phyloP scores from a whole-genome alignment of 2,329 filamentous ascomycete genomes.

The Neonectria faginata region DNA sequence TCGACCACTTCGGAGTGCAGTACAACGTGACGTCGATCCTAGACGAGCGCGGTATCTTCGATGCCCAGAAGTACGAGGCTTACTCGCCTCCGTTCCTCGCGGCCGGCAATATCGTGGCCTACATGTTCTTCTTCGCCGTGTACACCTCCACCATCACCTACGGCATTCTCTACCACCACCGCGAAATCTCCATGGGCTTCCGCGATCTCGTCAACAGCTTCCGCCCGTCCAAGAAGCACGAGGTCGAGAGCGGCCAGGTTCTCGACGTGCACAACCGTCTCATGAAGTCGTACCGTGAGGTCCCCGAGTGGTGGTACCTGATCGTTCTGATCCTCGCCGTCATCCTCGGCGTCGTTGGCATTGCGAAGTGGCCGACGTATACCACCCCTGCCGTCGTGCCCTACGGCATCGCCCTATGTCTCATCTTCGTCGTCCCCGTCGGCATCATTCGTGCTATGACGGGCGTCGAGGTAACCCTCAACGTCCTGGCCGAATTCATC shows the following conservation, averaged over 20 bases:
- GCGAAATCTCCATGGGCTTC: slow-evolving; percentile 54
- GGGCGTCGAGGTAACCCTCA: slow-evolving; percentile 55
- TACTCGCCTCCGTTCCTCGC: slow-evolving; percentile 58
- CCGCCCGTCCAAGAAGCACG: slow-evolving; percentile 41
- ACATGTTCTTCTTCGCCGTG: slow-evolving; percentile 56
- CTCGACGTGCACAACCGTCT: slow-evolving; percentile 59
- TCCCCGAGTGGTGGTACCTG: slow-evolving; percentile 62
- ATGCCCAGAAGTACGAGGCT: slow-evolving; percentile 51
- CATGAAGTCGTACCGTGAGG: slow-evolving; percentile 60
- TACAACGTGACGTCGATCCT: slow-evolving; percentile 55
- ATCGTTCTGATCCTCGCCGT: slow-evolving; percentile 48
- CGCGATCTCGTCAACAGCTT: slow-evolving; percentile 47
- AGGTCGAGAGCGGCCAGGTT: slow-evolving; percentile 36
- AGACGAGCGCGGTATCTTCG: slow-evolving; percentile 51
- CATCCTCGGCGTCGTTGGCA: slow-evolving; percentile 50
- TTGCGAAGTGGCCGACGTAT: slow-evolving; percentile 56
- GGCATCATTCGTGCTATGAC: slow-evolving; percentile 60
- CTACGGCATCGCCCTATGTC: slow-evolving; percentile 55
- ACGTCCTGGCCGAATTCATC: slow-evolving; percentile 62
- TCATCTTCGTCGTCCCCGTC: slow-evolving; percentile 58
- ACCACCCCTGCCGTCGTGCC: slow-evolving; percentile 57
- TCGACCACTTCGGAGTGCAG: slow-evolving; percentile 52
- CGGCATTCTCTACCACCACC: slow-evolving; percentile 54
- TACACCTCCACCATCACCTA: slow-evolving; percentile 56
- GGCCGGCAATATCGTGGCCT: slow-evolving; percentile 51